Evolutionary conservation across 345 rosid genomes (phyloP).

Genomic region (Mangifera indica): DNA sequence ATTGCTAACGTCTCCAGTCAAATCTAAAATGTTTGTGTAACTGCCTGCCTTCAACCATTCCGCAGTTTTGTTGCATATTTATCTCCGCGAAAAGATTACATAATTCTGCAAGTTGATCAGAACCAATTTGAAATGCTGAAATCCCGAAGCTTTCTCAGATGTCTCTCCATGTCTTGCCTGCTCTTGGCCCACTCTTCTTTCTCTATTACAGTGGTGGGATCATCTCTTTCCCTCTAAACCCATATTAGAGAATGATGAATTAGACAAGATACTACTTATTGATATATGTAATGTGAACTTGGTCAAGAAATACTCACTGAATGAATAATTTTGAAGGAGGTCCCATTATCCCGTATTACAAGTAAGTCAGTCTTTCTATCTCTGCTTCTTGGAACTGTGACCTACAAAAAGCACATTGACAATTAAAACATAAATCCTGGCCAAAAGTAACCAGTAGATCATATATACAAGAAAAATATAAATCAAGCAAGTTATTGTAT

Average conservation of each 20-base stretch:
- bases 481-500: not conserved
- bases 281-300: not conserved
- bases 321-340: conserved; percentile 71
- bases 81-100: not conserved
- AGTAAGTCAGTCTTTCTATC: conserved; percentile 86
- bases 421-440: not conserved
- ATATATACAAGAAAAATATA: not conserved
- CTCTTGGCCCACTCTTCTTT: conserved; percentile 82
- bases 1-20: not conserved
- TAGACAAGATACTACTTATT: not conserved
- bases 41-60: not conserved
- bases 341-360: conserved; percentile 75
- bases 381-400: conserved; percentile 71
- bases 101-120: conserved; percentile 22
- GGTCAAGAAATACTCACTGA: conserved; percentile 37
- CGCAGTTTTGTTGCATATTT: conserved; percentile 5
- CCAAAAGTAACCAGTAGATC: not conserved
- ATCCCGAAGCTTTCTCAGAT: conserved; percentile 85
- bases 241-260: conserved; percentile 4
- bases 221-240: conserved; percentile 62
- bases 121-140: conserved; percentile 84
- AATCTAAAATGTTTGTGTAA: not conserved
- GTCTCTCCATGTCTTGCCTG: conserved; percentile 84
- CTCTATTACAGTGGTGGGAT: conserved; percentile 75
- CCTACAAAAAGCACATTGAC: conserved; percentile 38